Evolutionary conservation across 2,329 filamentous ascomycete species (phyloP).

Genomic region (Lachnum nothofagi): DNA sequence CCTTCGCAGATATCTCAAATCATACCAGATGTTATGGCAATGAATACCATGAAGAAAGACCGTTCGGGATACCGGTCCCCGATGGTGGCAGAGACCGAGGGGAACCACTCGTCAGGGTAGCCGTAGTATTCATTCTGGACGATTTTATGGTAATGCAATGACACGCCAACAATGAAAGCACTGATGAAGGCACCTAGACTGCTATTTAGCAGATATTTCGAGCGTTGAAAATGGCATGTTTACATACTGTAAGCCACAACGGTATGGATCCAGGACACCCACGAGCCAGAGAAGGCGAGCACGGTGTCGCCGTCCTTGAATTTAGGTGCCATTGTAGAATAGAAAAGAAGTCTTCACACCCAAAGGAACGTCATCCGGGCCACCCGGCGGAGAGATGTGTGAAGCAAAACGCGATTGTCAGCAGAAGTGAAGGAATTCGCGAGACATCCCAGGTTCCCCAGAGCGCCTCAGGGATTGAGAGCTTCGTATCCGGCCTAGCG

Average conservation of each 20-base stretch:
- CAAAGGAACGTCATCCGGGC: constrained; percentile 27
- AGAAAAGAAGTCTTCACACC: constrained; percentile 24
- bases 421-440: background rate
- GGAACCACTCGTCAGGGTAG: constrained; percentile 94
- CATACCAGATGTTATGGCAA: constrained; percentile 85
- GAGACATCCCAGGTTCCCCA: background rate
- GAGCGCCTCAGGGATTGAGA: background rate
- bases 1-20: background rate
- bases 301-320: constrained; percentile 61
- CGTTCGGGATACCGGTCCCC: constrained; percentile 95
- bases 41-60: constrained; percentile 95
- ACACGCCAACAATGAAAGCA: constrained; percentile 73
- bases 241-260: constrained; percentile 69
- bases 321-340: constrained; percentile 40
- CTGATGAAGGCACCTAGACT: constrained; percentile 72
- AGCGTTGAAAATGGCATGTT: background rate
- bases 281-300: constrained; percentile 72
- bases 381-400: constrained; percentile 19
- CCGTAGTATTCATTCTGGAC: constrained; percentile 95
- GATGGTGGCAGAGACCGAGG: constrained; percentile 92
- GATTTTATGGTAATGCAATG: constrained; percentile 91
- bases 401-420: constrained; percentile 10
- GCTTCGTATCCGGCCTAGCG: background rate
- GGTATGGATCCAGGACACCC: constrained; percentile 87
- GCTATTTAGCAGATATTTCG: constrained; percentile 17